phyloP scores from a whole-genome alignment of 2,329 filamentous ascomycete genomes.

The Thelonectria blattea region DNA sequence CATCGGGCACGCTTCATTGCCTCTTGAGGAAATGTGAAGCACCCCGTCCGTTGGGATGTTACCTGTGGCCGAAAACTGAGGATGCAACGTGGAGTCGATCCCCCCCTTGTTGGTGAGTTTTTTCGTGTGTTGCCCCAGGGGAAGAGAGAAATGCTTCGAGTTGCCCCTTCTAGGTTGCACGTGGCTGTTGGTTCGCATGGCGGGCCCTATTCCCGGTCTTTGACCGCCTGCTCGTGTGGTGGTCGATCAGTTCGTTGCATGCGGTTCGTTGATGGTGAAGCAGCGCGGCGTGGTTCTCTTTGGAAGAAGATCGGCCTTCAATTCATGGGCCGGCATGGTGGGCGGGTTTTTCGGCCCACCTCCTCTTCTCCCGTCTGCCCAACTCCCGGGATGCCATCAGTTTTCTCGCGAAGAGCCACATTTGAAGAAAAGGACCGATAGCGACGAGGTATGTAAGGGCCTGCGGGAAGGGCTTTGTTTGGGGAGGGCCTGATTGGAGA shows the following conservation, averaged over 20 bases:
- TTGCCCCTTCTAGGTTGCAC: background rate
- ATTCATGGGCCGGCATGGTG: background rate
- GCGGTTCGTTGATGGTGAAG: background rate
- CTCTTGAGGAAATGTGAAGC: conserved; percentile 25
- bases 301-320: background rate
- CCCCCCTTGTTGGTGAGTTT: background rate
- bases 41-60: conserved; percentile 12
- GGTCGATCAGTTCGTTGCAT: background rate
- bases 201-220: background rate
- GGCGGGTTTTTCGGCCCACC: background rate
- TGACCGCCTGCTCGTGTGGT: background rate
- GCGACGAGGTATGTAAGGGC: conserved; percentile 2
- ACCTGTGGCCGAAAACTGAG: background rate
- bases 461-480: background rate
- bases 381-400: conserved; percentile 9
- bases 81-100: background rate
- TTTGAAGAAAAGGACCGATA: conserved; percentile 11
- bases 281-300: background rate
- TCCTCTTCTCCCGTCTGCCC: background rate
- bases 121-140: background rate
- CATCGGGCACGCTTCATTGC: conserved; percentile 4
- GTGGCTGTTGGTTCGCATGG: background rate
- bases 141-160: background rate
- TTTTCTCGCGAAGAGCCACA: conserved; percentile 2
- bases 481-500: too few species aligned